These are phyloP conservation scores for Xerocomellus chrysenteron DNA, from an alignment of 768 basidiomycete genomes.

Conservation along the genomic window DNA sequence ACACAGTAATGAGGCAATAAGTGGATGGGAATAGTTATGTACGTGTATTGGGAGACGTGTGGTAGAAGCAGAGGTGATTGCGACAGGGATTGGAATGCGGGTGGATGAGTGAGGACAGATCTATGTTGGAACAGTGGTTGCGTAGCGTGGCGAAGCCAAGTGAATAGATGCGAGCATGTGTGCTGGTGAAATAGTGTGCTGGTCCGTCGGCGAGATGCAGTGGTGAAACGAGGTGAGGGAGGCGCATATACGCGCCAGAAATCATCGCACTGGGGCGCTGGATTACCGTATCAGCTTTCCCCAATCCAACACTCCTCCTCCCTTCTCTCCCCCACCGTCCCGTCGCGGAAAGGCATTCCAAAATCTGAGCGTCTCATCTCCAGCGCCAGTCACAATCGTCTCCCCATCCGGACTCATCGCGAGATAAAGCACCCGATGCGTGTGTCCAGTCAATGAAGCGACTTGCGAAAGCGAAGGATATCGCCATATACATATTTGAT, in stretches of 20 bases:
- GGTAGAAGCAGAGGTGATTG: conserved; percentile 9
- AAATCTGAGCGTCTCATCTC: conserved; percentile 94
- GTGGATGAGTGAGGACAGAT: conserved; percentile 21
- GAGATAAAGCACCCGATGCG: conserved; percentile 93
- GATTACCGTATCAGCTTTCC: conserved; percentile 50
- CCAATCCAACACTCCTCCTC: conserved; percentile 46
- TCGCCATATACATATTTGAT: conserved; percentile 95
- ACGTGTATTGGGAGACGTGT: conserved; percentile 12
- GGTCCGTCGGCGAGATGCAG: conserved; percentile 11
- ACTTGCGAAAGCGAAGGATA: conserved; percentile 95
- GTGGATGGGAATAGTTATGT: conserved; percentile 26
- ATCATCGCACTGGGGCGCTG: not conserved
- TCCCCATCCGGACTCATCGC: conserved; percentile 97
- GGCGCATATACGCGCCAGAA: conserved; percentile 8
- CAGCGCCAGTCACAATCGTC: conserved; percentile 97
- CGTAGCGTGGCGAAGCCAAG: conserved; percentile 10
- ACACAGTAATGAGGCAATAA: conserved; percentile 28
- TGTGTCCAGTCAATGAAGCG: conserved; percentile 91
- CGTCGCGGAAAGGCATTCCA: conserved; percentile 96
- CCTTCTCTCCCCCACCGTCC: conserved; percentile 41
- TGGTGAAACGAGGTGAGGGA: not conserved
- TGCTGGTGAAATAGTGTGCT: conserved; percentile 22
- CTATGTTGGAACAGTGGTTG: conserved; percentile 21
- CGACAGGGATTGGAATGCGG: conserved; percentile 16
- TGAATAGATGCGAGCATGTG: conserved; percentile 30